Evolutionary conservation across 192 early-diverging fungal genomes (phyloP), one percentile per base, ranked within the genome.

Genomic region (Entrophospora sp.): DNA sequence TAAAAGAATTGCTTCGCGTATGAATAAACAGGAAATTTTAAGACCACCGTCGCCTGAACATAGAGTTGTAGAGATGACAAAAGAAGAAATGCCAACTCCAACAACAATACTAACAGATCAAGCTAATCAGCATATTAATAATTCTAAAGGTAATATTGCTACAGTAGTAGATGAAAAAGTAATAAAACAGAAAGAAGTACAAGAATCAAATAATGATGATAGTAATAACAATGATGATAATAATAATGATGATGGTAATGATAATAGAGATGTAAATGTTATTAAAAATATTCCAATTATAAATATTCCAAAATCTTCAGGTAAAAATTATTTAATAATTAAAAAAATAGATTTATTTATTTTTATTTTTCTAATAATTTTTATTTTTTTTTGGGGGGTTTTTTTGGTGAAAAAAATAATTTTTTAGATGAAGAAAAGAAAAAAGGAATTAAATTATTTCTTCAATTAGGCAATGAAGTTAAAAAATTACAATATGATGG

Each of bases 401-500:
- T n/a, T n/a, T n/a, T n/a, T n/a, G n/a, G n/a, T n/a, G n/a, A n/a
- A n/a, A n/a, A n/a, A n/a, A n/a, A n/a, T 36, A 1, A 24, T 46
- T 48, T 28, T 30, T 45, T 67, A 59, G 66, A 57, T 25, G 65
- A 70, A 9, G 48, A 63, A 12, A n/a, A 32, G 0, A 70, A 71
- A 7, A 56, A 71, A 13, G 58, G 57, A n/a, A 34, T 77, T 53
- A 77, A 67, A 12, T 69, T 90, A 22, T 87, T 74, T 65, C 58
- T 90, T 31, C 81, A 88, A 73, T 70, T 90, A 1, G 81, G 75
- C 2, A 85, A 88, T 51, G 78, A 83, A 12, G 75, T 77, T 2
- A 87, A 88, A 48, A 80, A 82, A 61, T 77, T 79, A 0, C 49
- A 28, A 12, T 77, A 86, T 27, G 64, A 71, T 31, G 86, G 81